A percentile compares a stretch with the other conserved stretches of the same genome.
phyloP scores from a whole-genome alignment of 495 filamentous ascomycete genomes.

The Penicillium ochrochloron region DNA sequence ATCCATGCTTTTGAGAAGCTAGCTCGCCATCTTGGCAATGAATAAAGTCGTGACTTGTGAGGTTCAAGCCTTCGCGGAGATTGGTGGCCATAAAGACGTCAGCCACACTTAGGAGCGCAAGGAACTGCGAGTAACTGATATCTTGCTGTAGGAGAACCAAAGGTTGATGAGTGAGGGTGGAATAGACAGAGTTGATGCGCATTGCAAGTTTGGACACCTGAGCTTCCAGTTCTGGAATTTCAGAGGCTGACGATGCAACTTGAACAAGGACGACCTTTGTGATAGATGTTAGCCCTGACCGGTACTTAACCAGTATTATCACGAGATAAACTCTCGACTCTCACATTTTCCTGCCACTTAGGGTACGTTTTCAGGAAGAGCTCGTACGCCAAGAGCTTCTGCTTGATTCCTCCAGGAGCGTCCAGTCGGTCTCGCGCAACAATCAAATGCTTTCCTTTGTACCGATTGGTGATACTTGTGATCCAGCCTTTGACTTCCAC shows the following conservation, averaged over 20 bases:
- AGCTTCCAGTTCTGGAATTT: constrained; percentile 76
- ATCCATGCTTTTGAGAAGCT: constrained; percentile 71
- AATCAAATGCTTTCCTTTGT: constrained; percentile 79
- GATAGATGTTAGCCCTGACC: neutral
- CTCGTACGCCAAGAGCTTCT: constrained; percentile 87
- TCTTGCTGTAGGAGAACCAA: constrained; percentile 89
- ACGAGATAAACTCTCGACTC: neutral
- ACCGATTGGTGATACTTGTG: constrained; percentile 68
- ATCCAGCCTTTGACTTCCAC: constrained; percentile 74
- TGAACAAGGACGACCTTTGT: constrained; percentile 75
- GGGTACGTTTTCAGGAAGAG: constrained; percentile 85
- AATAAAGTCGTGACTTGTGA: constrained; percentile 85
- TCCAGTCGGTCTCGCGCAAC: constrained; percentile 89
- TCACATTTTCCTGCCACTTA: constrained; percentile 74
- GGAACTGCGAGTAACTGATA: constrained; percentile 81
- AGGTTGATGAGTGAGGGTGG: constrained; percentile 81
- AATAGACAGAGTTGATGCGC: constrained; percentile 79
- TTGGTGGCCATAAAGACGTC: constrained; percentile 86
- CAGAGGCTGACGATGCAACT: constrained; percentile 79
- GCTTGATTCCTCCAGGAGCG: constrained; percentile 80
- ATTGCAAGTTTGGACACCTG: constrained; percentile 86
- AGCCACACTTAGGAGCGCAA: constrained; percentile 80
- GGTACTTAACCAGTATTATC: neutral
- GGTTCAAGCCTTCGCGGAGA: constrained; percentile 90
- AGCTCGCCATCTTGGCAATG: constrained; percentile 80